These are phyloP conservation scores for Fusarium sp. DNA, from an alignment of 2,329 filamentous ascomycete genomes.

Conservation along the genomic window DNA sequence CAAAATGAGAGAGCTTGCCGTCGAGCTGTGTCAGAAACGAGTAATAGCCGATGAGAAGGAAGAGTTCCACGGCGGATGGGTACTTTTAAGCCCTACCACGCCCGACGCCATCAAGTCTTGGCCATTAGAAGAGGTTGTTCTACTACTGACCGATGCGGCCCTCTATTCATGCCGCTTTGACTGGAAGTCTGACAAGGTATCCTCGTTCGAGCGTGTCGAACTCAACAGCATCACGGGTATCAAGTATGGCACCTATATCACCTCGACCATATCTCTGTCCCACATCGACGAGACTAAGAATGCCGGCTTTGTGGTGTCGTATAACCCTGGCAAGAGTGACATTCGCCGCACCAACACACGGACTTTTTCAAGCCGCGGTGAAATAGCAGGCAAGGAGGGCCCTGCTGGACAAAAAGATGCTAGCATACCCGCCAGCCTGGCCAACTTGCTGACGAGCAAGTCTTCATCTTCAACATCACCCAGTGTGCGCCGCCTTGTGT, in stretches of 20 bases:
- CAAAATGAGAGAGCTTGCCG: conserved; percentile 88
- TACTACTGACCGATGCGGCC: conserved; percentile 87
- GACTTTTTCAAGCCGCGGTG: conserved; percentile 73
- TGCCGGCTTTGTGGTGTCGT: conserved; percentile 85
- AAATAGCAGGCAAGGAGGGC: conserved; percentile 48
- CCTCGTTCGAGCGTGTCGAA: conserved; percentile 89
- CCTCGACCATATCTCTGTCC: conserved; percentile 83
- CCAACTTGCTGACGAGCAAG: conserved; percentile 60
- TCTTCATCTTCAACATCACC: conserved; percentile 35
- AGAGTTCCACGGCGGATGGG: conserved; percentile 92
- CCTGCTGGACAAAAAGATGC: conserved; percentile 41
- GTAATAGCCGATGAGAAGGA: conserved; percentile 88
- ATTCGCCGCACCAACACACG: conserved; percentile 87
- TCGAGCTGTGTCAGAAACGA: conserved; percentile 89
- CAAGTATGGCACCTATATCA: conserved; percentile 89
- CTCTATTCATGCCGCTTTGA: conserved; percentile 93
- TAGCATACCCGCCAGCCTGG: conserved; percentile 55
- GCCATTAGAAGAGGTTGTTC: conserved; percentile 89
- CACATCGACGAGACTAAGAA: conserved; percentile 86
- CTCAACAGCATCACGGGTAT: conserved; percentile 81
- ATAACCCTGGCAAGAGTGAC: conserved; percentile 79
- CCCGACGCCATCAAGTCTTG: conserved; percentile 78
- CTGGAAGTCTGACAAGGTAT: conserved; percentile 95
- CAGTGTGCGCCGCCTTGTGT: conserved; percentile 33
- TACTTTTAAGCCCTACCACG: conserved; percentile 81